Percentiles rank a stretch among this genome's conserved stretches.
These are phyloP conservation scores for Brettanomyces anomalus DNA, from an alignment of 805 yeast genomes.

Conservation along the genomic window DNA sequence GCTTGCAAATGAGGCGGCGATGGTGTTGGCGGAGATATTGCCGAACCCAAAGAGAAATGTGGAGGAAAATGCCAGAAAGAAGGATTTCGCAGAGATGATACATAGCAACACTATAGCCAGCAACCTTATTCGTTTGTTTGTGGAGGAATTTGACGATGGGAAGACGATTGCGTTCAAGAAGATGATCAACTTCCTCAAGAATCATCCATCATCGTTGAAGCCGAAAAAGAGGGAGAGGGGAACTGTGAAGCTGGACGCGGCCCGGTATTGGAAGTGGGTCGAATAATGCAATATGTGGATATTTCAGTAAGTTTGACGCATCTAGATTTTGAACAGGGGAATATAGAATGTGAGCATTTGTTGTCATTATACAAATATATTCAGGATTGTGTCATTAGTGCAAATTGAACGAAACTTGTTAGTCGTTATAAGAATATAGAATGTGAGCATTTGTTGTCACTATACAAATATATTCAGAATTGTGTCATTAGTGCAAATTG, in stretches of 20 bases:
- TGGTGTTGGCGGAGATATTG: slow-evolving; percentile 15
- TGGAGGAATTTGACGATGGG: slow-evolving; percentile 26
- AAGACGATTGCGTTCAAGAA: slow-evolving; percentile 19
- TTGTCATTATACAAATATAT: too few species aligned
- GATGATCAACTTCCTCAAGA: slow-evolving; percentile 19
- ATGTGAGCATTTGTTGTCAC: too few species aligned
- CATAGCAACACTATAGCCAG: slow-evolving; percentile 19
- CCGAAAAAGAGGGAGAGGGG: slow-evolving; percentile 26
- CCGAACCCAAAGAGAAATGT: slow-evolving; percentile 2
- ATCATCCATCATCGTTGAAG: slow-evolving; percentile 25
- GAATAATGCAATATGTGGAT: too few species aligned
- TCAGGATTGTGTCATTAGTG: too few species aligned
- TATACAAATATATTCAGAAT: too few species aligned
- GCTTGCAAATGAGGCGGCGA: slow-evolving; percentile 19
- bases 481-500: too few species aligned
- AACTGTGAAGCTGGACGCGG: slow-evolving; percentile 2
- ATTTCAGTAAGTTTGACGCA: too few species aligned
- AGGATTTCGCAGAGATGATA: slow-evolving; percentile 11
- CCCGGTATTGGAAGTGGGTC: too few species aligned
- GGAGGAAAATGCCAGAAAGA: slow-evolving; percentile 2
- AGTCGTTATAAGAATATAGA: too few species aligned
- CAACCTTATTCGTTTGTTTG: slow-evolving; percentile 24
- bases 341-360: too few species aligned
- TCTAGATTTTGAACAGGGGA: too few species aligned
- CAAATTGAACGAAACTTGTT: too few species aligned